phyloP scores from a whole-genome alignment of 768 basidiomycete genomes.

The Termitomyces sp. region DNA sequence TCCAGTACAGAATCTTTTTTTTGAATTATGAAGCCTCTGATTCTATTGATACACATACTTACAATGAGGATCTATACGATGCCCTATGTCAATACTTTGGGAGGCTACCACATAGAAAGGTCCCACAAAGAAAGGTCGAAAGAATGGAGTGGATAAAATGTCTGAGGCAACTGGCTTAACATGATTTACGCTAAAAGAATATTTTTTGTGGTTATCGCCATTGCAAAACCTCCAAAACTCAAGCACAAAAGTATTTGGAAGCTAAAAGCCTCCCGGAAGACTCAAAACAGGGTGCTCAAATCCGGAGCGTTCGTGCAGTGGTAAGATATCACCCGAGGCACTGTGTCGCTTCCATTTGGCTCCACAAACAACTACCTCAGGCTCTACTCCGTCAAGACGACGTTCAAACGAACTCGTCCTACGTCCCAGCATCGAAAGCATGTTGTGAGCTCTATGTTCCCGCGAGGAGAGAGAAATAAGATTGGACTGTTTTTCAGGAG shows the following conservation, averaged over 20 bases:
- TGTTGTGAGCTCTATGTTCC: slow-evolving; percentile 54
- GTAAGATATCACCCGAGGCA: slow-evolving; percentile 60
- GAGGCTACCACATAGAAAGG: background rate
- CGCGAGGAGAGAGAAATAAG: slow-evolving; percentile 50
- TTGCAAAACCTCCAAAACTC: background rate
- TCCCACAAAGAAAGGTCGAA: background rate
- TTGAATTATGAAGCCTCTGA: background rate
- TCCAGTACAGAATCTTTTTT: background rate
- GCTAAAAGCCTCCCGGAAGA: slow-evolving; percentile 52
- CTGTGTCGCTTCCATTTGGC: slow-evolving; percentile 51
- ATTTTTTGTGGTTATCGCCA: background rate
- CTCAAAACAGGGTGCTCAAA: slow-evolving; percentile 60
- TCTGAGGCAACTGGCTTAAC: background rate
- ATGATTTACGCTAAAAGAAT: background rate
- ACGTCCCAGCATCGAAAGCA: slow-evolving; percentile 63
- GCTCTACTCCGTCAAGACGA: slow-evolving; percentile 10
- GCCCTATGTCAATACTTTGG: slow-evolving; percentile 5
- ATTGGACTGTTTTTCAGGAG: slow-evolving; percentile 43
- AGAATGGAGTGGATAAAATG: slow-evolving; percentile 6
- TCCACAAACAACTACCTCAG: slow-evolving; percentile 27
- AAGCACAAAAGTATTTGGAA: slow-evolving; percentile 21
- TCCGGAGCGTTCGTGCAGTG: slow-evolving; percentile 42
- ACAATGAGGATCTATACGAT: slow-evolving; percentile 4
- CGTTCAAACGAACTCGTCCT: slow-evolving; percentile 44
- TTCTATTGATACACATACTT: background rate